Evolutionary conservation across 2,329 filamentous ascomycete genomes (phyloP).

Genomic region (Daldinia sp.): DNA sequence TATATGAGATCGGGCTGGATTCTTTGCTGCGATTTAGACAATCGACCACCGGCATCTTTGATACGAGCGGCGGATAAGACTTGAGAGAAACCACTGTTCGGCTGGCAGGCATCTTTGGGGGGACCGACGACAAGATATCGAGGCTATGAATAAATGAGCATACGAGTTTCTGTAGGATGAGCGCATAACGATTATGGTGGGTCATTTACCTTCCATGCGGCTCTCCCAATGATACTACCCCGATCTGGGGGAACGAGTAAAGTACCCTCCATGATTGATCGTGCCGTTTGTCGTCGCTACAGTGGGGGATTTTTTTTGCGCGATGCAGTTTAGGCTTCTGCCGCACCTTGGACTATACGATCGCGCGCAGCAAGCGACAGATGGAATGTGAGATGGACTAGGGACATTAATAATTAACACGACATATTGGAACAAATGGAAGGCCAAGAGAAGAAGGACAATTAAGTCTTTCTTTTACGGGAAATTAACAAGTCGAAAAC

Average conservation of each 20-base stretch:
- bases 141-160: conserved; percentile 56
- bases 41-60: conserved; percentile 54
- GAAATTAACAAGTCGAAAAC: conserved; percentile 27
- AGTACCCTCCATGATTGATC: conserved; percentile 61
- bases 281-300: conserved; percentile 36
- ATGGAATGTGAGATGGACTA: conserved; percentile 34
- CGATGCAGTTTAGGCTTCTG: conserved; percentile 34
- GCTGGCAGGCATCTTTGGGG: conserved; percentile 53
- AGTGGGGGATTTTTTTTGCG: conserved; percentile 27
- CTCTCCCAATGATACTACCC: conserved; percentile 63
- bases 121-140: conserved; percentile 70
- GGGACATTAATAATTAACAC: conserved; percentile 41
- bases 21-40: conserved; percentile 54
- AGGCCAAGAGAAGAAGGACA: conserved; percentile 23
- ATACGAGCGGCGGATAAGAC: conserved; percentile 55
- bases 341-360: conserved; percentile 31
- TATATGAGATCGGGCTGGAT: conserved; percentile 58
- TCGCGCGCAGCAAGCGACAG: conserved; percentile 42
- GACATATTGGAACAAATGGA: conserved; percentile 40
- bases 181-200: conserved; percentile 22
- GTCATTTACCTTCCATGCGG: conserved; percentile 64
- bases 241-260: conserved; percentile 65
- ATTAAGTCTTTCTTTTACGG: conserved; percentile 33
- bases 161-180: conserved; percentile 25
- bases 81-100: conserved; percentile 56